phyloP scores from a whole-genome alignment of 78 protist species.

The Pelomyxa schiedti region DNA sequence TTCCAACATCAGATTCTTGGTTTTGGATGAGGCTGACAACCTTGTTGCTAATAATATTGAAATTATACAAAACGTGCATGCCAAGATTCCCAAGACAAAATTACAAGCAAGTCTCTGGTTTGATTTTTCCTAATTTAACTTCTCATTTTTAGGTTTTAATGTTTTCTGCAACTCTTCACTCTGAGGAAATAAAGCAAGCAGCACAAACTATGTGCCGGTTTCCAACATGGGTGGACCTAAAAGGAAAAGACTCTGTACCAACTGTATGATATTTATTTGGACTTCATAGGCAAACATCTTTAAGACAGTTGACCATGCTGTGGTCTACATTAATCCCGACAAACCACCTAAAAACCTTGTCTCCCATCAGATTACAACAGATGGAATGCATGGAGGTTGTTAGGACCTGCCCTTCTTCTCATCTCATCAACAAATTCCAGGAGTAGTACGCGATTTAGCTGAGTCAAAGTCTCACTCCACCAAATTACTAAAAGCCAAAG shows the following conservation, averaged over 20 bases:
- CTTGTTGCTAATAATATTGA: constrained; percentile 27
- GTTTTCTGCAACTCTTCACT: constrained; percentile 80
- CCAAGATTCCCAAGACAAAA: constrained; percentile 1
- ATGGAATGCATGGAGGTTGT: constrained; percentile 42
- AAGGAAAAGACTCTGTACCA: constrained; percentile 71
- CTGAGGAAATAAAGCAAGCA: constrained; percentile 19
- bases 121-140: constrained; percentile 4
- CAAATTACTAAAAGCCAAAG: constrained; percentile 47
- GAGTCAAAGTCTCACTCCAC: constrained; percentile 49
- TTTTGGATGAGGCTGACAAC: constrained; percentile 78
- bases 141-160: constrained; percentile 29
- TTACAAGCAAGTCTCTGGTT: background rate
- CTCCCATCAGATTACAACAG: constrained; percentile 14
- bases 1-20: constrained; percentile 36
- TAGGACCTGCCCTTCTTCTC: no score
- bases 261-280: background rate
- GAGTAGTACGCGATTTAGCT: constrained; percentile 1
- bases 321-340: no score
- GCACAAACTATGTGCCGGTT: constrained; percentile 22
- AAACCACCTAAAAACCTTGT: no score
- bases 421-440: no score
- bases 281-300: no score
- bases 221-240: constrained; percentile 84
- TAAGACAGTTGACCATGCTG: no score
- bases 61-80: constrained; percentile 18